Evolutionary conservation across 1,139 yeast genomes (phyloP), one percentile per base, ranked within the genome.

Genomic region (Blastobotrys apis): DNA sequence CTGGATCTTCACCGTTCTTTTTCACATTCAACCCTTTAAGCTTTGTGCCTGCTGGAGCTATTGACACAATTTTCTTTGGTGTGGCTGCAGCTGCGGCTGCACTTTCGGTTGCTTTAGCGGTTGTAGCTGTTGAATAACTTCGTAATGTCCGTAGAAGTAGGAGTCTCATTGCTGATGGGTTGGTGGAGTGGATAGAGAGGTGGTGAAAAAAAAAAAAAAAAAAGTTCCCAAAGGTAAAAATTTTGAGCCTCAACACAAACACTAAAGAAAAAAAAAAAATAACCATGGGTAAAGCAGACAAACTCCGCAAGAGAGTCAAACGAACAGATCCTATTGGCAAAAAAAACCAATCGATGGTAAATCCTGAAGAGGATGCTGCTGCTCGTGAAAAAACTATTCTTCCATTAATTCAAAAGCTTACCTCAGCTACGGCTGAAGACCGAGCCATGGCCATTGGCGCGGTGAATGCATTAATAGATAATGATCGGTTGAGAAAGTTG

Each of bases 1-100:
- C 81, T n/a, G 95, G 92, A 54, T 88, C 96, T 51, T 81, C 79
- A 19, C 94, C 95, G 31, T 75, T 72, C 62, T 88, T 88, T 60
- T 75, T 78, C 45, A 92, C 74, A 57, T 84, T 84, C 58, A 90
- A 69, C 20, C 72, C 72, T 58, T 85, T 85, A 53, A 92, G 72
- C 12, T 76, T 74, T 0, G 97, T 86, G 5, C 98, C 98, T 4
- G 86, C 94, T 33, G 72, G 66, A 30, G 78, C 74, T n/a, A 73
- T 67, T 3, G 78, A 74, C 43, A 52, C 53, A 36, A 60, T 47
- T 4, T 33, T 21, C 23, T 32, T 32, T 12, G 26, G 27, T 6
- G 25, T 9, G 22, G 35, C 17, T 12, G 13, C 29, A 2, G 43
- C 12, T 2, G 37, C 33, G 4, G 31, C 27, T 3, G 51, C 51